A percentile compares a stretch with the other conserved stretches of the same genome.
phyloP scores from a whole-genome alignment of 768 basidiomycete genomes.

The Lentinula guzmanii region DNA sequence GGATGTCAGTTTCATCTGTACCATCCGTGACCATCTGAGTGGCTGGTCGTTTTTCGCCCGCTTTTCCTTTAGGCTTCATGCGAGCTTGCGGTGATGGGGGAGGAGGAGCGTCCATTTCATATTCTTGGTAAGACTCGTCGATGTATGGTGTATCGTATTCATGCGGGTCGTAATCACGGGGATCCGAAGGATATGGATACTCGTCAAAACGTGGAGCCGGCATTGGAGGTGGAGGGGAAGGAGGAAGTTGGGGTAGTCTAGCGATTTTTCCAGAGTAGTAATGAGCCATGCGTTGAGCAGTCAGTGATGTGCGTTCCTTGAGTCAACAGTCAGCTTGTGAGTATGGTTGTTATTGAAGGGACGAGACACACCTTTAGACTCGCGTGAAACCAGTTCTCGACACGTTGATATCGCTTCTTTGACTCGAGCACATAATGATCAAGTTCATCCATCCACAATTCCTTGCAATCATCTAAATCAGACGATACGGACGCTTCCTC shows the following conservation, averaged over 20 bases:
- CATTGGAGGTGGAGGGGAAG: constrained; percentile 18
- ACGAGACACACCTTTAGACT: constrained; percentile 48
- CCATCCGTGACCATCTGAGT: constrained; percentile 47
- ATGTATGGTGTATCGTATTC: background rate
- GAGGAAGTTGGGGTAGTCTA: constrained; percentile 33
- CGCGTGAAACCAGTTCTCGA: constrained; percentile 69
- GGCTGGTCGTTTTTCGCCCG: constrained; percentile 42
- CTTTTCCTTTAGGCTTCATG: constrained; percentile 39
- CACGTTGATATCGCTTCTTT: constrained; percentile 64
- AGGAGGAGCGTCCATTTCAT: background rate
- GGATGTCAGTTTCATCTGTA: constrained; percentile 51
- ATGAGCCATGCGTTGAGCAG: constrained; percentile 54
- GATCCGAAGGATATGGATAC: background rate
- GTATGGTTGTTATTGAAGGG: background rate
- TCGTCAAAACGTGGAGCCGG: constrained; percentile 1
- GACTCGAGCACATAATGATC: constrained; percentile 66
- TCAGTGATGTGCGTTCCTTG: constrained; percentile 65
- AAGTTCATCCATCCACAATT: constrained; percentile 70
- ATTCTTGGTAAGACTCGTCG: background rate
- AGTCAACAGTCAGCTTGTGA: background rate
- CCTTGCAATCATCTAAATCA: constrained; percentile 77
- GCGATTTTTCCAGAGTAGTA: constrained; percentile 49
- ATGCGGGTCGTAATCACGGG: background rate
- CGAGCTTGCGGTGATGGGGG: constrained; percentile 14
- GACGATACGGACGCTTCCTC: constrained; percentile 56